phyloP scores from a whole-genome alignment of 179 eudicot genomes.

The Patellifolia procumbens region DNA sequence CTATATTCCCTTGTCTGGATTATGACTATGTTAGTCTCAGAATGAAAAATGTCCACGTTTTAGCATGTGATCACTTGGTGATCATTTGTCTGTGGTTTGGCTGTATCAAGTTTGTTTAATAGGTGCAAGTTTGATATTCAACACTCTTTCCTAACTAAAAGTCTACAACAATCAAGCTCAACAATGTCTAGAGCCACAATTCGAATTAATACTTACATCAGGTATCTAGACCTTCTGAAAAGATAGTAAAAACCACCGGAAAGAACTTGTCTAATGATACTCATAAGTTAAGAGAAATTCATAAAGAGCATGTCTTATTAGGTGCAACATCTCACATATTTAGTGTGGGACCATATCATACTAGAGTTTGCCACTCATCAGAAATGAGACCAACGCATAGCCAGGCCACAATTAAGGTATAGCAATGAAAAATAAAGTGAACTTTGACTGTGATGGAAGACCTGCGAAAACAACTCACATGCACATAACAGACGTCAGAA shows the following conservation, averaged over 20 bases:
- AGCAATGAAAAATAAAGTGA: slow-evolving; percentile 9
- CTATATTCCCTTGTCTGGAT: neutral
- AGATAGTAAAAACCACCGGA: neutral
- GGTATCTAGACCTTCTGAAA: too few relatives aligned
- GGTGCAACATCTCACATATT: neutral
- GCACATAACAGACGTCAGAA: neutral
- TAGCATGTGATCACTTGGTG: neutral
- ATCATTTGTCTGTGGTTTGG: neutral
- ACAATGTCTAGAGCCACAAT: neutral
- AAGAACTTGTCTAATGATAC: neutral
- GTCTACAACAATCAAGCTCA: too few relatives aligned
- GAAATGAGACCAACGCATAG: neutral
- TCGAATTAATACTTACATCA: neutral
- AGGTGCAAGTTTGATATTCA: neutral
- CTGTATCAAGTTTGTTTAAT: neutral
- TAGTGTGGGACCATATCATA: neutral
- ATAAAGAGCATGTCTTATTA: neutral
- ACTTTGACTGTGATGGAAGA: neutral
- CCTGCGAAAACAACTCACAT: neutral
- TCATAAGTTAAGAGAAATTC: neutral
- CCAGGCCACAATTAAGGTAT: neutral
- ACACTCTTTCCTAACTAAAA: neutral
- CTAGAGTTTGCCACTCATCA: neutral
- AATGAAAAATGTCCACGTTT: neutral
- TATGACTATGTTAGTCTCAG: neutral